A percentile compares a stretch with the other conserved stretches of the same genome.
Conservation (phyloP, 805 yeast genomes). For the Teunomyces panamensis region DNA sequence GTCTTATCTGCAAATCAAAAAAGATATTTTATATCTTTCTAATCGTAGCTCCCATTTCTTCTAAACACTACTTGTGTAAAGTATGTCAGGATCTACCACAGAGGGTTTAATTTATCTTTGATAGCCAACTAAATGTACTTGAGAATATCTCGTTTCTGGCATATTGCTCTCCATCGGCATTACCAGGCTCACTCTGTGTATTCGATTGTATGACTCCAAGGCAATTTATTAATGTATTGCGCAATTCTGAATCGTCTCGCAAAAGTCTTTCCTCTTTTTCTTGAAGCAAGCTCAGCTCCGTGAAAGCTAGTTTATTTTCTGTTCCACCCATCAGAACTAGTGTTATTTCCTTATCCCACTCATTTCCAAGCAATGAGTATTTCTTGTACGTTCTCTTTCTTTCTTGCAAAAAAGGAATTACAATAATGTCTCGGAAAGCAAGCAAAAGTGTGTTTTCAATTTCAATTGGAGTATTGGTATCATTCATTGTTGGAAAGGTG, state of each 20-base stretch:
- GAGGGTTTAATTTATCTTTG: neutral
- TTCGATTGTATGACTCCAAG: slow-evolving; percentile 18
- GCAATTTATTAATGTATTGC: slow-evolving; percentile 15
- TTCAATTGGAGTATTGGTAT: slow-evolving; percentile 14
- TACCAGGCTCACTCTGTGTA: slow-evolving; percentile 13
- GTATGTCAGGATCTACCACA: too few species aligned
- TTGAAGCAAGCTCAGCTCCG: neutral
- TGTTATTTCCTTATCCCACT: neutral
- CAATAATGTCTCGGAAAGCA: slow-evolving; percentile 27
- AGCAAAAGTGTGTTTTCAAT: slow-evolving; percentile 25
- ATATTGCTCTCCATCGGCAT: slow-evolving; percentile 20
- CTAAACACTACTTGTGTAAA: too few species aligned
- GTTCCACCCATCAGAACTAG: neutral
- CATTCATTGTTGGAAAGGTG: neutral
- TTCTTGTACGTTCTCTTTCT: slow-evolving; percentile 8
- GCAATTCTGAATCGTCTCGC: slow-evolving; percentile 5
- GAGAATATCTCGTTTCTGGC: slow-evolving; percentile 14
- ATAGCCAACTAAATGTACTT: slow-evolving; percentile 21
- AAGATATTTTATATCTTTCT: too few species aligned
- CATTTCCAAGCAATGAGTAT: neutral
- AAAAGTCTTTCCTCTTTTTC: slow-evolving; percentile 9
- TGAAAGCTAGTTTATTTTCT: neutral
- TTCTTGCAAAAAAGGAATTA: slow-evolving; percentile 22
- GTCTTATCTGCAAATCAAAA: too few species aligned
- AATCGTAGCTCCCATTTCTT: too few species aligned